Percentiles rank a stretch among this genome's conserved stretches.
Evolutionary conservation across 2,329 filamentous ascomycete species (phyloP).

Genomic region (Amauroascus verrucosus): DNA sequence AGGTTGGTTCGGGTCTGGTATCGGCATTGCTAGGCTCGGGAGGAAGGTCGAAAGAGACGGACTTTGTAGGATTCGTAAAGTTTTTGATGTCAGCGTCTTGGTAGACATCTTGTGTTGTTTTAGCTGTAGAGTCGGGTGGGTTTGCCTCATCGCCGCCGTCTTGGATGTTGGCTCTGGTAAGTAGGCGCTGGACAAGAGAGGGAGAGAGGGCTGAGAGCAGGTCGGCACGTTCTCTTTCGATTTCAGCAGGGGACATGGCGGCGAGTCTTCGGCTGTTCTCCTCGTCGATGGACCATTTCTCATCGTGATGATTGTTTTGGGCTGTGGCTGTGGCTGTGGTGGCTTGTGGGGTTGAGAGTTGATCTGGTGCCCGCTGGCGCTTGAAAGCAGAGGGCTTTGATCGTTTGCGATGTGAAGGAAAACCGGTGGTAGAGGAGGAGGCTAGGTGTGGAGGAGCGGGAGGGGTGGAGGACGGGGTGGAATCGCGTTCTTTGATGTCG

Average conservation of each 20-base stretch:
- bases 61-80: slow-evolving; percentile 18
- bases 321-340: slow-evolving; percentile 14
- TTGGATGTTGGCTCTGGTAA: slow-evolving; percentile 67
- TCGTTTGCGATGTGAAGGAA: slow-evolving; percentile 80
- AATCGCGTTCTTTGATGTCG: slow-evolving; percentile 69
- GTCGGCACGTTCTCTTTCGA: slow-evolving; percentile 68
- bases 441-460: slow-evolving; percentile 44
- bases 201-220: slow-evolving; percentile 69
- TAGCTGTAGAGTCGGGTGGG: neutral
- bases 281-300: slow-evolving; percentile 63
- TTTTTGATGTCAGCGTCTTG: neutral
- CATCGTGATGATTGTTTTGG: slow-evolving; percentile 34
- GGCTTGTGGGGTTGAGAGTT: too few relatives aligned
- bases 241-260: slow-evolving; percentile 71
- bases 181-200: slow-evolving; percentile 62
- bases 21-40: slow-evolving; percentile 5
- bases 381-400: slow-evolving; percentile 67
- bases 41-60: slow-evolving; percentile 21
- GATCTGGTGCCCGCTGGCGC: slow-evolving; percentile 44
- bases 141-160: slow-evolving; percentile 31
- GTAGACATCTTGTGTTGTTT: neutral
- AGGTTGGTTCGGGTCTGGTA: slow-evolving; percentile 8
- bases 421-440: slow-evolving; percentile 60
- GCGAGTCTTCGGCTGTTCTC: slow-evolving; percentile 68
- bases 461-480: slow-evolving; percentile 31